Percentiles rank a stretch among this genome's conserved stretches.
Evolutionary conservation across 106 monocot genomes (phyloP).

Genomic region (Platanthera guangdongensis): DNA sequence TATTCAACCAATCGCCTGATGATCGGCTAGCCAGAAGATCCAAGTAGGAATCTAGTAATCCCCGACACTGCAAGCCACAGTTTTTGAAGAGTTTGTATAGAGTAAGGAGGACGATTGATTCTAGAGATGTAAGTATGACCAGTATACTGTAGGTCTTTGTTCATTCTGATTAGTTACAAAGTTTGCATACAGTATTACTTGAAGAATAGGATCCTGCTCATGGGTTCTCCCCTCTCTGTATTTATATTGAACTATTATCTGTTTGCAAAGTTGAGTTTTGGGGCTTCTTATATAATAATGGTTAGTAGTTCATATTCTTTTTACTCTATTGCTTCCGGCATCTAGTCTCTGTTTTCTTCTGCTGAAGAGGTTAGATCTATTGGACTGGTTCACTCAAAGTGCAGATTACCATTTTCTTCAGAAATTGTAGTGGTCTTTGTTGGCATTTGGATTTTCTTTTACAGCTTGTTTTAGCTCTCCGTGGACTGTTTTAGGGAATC

Average conservation of each 20-base stretch:
- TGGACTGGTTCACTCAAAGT: not conserved
- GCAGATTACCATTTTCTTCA: not conserved
- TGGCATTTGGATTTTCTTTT: too few species aligned
- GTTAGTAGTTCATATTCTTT: not conserved
- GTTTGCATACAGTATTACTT: not conserved
- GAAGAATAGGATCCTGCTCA: not conserved
- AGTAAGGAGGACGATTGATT: not conserved
- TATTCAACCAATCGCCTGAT: not conserved
- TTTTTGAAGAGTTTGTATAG: not conserved
- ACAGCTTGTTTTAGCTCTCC: too few species aligned
- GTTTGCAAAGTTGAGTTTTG: not conserved
- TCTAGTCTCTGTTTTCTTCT: not conserved
- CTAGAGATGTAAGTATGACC: conserved; percentile 1
- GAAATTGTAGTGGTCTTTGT: not conserved
- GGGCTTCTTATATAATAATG: not conserved
- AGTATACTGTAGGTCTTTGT: not conserved
- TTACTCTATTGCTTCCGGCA: not conserved
- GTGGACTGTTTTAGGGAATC: too few species aligned
- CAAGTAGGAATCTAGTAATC: not conserved
- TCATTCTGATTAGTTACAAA: not conserved
- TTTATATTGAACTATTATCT: not conserved
- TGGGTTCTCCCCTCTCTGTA: not conserved
- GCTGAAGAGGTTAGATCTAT: too few species aligned
- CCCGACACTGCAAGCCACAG: not conserved
- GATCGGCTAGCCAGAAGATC: too few species aligned